Base-by-base conservation (phyloP, 2,329 filamentous ascomycete genomes). In the Aspergillus japonicus region DNA sequence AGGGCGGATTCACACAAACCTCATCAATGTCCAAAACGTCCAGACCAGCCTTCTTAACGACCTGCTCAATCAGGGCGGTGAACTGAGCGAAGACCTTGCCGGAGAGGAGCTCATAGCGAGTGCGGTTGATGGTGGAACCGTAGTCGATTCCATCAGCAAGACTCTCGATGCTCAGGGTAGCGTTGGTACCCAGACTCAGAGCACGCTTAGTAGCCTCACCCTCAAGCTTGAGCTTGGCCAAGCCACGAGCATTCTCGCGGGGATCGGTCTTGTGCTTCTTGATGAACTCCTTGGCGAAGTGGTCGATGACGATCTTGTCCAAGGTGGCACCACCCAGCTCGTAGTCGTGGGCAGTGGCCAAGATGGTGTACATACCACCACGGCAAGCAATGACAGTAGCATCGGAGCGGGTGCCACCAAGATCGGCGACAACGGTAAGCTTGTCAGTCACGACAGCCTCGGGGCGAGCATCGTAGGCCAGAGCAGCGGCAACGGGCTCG, bases 271-370 rank as follows among this genome's bases (percentile, higher is more conserved):
- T 89, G 85, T 98, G 87, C 85, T 96, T 96, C 86, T 99, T 98
- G 73, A 95, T 85, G 81, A 99, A 99, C 79, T 99, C 95, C 84
- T 99, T 99, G 69, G 94, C 90, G 69, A 98, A 97, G 83, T 97
- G 89, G 75, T 99, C 94, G 75, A 96, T 90, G 60, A 99, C 84
- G 53, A 94, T 89, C 75, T 95, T 86, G 81, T 99, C 95, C 59
- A 99, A 84, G 66, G 92, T 88, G 39, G 87, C 84, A 72, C 95
- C 95, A 58, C 91, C 88, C 68, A 94, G 90, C 73, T 98, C 93
- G 79, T 96, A 97, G 82, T 99, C 95, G 81, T 98, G 95, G 31
- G 89, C 87, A 12, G 94, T 96, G 21, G 95, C 92, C 60, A 99
- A 84, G 69, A 97, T 88, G 62, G 92, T 97, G 84, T 98, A 98